Conservation (phyloP, 768 basidiomycete species). For the Paxillus ammoniavirescens region DNA sequence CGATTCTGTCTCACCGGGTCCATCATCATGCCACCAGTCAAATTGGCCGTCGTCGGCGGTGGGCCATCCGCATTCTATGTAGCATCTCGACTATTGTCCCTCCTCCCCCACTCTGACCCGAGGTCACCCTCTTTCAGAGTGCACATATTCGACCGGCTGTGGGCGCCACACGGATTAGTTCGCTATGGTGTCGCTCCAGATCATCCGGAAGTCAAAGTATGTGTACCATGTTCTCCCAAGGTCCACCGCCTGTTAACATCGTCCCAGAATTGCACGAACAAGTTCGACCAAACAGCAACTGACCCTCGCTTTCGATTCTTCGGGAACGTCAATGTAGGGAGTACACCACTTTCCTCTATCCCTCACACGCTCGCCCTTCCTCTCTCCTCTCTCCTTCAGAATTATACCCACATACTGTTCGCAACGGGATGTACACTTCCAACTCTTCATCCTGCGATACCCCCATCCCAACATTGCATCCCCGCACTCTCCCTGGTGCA, state of each 20-base stretch:
- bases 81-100: conserved; percentile 78
- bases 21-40: conserved; percentile 37
- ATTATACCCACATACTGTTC: conserved; percentile 86
- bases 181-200: conserved; percentile 97
- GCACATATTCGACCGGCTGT: conserved; percentile 89
- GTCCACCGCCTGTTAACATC: conserved; percentile 9
- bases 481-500: conserved; percentile 86
- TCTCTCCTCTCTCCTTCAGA: conserved; percentile 54
- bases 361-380: conserved; percentile 57
- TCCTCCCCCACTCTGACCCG: conserved; percentile 40
- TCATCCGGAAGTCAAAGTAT: conserved; percentile 95
- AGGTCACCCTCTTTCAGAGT: conserved; percentile 48
- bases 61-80: conserved; percentile 98
- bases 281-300: conserved; percentile 80
- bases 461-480: conserved; percentile 48
- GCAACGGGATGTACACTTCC: conserved; percentile 82
- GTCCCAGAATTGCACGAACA: conserved; percentile 90
- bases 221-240: background rate
- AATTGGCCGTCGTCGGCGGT: conserved; percentile 88
- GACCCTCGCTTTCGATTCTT: conserved; percentile 87
- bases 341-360: conserved; percentile 38
- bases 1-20: too few relatives aligned
- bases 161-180: conserved; percentile 93
- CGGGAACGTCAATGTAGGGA: conserved; percentile 76
- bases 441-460: conserved; percentile 52